Conservation (phyloP, 805 yeast species). For the Teunomyces funiuensis region DNA sequence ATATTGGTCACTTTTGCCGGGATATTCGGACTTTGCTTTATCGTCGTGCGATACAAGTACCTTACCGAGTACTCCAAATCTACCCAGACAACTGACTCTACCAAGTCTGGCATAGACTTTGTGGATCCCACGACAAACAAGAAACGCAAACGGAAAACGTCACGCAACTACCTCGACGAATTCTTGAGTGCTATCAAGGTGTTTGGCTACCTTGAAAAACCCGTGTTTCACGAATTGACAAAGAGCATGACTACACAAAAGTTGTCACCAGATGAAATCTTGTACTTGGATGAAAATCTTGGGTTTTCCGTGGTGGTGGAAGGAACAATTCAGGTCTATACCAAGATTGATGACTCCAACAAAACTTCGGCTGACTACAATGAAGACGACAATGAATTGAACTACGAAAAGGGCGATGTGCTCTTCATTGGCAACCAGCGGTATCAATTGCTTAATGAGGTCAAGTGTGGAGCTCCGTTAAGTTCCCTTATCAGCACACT, state of each 20-base stretch:
- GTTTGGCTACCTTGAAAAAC: slow-evolving; percentile 87
- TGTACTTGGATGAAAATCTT: slow-evolving; percentile 67
- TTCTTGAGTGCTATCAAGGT: slow-evolving; percentile 88
- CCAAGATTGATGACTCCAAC: slow-evolving; percentile 36
- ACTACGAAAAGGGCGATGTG: slow-evolving; percentile 38
- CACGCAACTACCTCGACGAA: slow-evolving; percentile 78
- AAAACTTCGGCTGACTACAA: background rate
- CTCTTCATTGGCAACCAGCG: slow-evolving; percentile 54
- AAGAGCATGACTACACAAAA: slow-evolving; percentile 89
- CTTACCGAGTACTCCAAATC: slow-evolving; percentile 58
- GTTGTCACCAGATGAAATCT: slow-evolving; percentile 70
- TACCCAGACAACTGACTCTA: slow-evolving; percentile 41
- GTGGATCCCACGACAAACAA: slow-evolving; percentile 35
- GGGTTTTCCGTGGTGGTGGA: slow-evolving; percentile 94
- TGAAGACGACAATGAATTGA: slow-evolving; percentile 16
- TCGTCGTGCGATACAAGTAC: slow-evolving; percentile 60
- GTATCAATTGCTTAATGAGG: slow-evolving; percentile 76
- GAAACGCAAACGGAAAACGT: slow-evolving; percentile 20
- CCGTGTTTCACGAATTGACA: slow-evolving; percentile 90
- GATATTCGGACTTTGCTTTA: slow-evolving; percentile 36
- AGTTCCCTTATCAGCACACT: slow-evolving; percentile 81
- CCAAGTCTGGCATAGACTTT: slow-evolving; percentile 43
- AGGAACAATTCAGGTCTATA: slow-evolving; percentile 80
- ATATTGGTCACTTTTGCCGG: slow-evolving; percentile 33
- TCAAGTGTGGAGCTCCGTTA: slow-evolving; percentile 79